Evolutionary conservation across 1,139 yeast genomes (phyloP).

Genomic region (Chernovozyma sophiae-reginae): DNA sequence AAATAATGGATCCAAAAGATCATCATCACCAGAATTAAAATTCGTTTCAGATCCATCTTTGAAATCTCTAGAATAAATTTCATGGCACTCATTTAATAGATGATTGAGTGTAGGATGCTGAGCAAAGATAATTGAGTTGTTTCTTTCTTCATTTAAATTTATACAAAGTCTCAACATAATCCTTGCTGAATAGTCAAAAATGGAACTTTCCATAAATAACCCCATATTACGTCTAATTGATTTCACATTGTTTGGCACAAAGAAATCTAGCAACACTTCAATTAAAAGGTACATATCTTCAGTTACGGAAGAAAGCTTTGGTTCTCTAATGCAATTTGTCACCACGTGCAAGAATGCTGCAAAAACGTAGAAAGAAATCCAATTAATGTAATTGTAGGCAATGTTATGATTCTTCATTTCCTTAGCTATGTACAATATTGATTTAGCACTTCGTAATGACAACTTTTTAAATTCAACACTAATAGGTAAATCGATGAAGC

Average conservation of each 20-base stretch:
- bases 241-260: conserved; percentile 5
- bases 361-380: conserved; percentile 32
- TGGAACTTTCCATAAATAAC: background rate
- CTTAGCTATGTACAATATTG: conserved; percentile 24
- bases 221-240: background rate
- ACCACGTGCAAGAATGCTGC: conserved; percentile 31
- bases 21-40: background rate
- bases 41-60: background rate
- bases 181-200: background rate
- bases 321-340: conserved; percentile 29
- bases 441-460: conserved; percentile 32
- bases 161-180: background rate
- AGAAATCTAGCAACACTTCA: conserved; percentile 23
- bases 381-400: conserved; percentile 21
- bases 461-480: conserved; percentile 12
- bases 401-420: conserved; percentile 10
- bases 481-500: conserved; percentile 9
- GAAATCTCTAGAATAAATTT: background rate
- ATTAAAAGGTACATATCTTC: conserved; percentile 30
- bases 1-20: background rate
- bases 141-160: background rate
- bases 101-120: background rate
- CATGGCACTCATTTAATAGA: background rate
- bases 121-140: background rate
- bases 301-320: conserved; percentile 22